Evolutionary conservation across 1,284 basidiomycete genomes (phyloP).

Genomic region (Hortiboletus rubellus): DNA sequence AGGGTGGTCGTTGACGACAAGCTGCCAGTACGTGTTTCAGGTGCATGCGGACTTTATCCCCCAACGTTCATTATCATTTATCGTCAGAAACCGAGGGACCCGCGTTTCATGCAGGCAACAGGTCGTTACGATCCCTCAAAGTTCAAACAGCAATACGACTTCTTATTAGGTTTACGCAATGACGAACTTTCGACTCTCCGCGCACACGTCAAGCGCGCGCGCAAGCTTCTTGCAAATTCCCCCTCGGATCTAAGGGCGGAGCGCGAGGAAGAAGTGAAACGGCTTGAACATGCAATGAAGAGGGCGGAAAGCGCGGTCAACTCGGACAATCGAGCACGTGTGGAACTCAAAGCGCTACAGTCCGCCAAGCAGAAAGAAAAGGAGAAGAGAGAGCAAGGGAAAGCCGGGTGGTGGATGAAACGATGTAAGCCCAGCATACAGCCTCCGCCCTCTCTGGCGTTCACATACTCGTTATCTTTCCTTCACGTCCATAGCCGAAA

Average conservation of each 20-base stretch:
- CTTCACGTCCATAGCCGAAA: conserved; percentile 58
- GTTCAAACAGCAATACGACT: conserved; percentile 77
- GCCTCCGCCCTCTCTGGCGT: neutral
- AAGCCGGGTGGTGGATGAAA: conserved; percentile 88
- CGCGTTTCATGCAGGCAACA: conserved; percentile 79
- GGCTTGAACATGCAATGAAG: conserved; percentile 79
- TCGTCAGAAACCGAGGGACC: conserved; percentile 77
- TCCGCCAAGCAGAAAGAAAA: conserved; percentile 67
- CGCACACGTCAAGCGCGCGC: conserved; percentile 66
- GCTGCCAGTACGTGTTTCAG: conserved; percentile 53
- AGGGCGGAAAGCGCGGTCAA: conserved; percentile 79
- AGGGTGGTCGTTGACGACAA: conserved; percentile 76
- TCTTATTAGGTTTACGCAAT: conserved; percentile 70
- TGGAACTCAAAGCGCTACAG: conserved; percentile 67
- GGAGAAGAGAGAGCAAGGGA: conserved; percentile 74
- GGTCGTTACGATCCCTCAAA: conserved; percentile 71
- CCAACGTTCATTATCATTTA: neutral
- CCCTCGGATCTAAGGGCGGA: conserved; percentile 64
- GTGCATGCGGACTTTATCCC: neutral
- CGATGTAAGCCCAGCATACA: conserved; percentile 51
- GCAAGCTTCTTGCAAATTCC: conserved; percentile 65
- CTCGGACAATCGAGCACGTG: conserved; percentile 66
- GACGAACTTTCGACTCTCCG: conserved; percentile 69
- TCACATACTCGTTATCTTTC: conserved; percentile 5
- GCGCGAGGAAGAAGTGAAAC: conserved; percentile 68